phyloP scores from a whole-genome alignment of 495 filamentous ascomycete genomes.

The Acidiella bohemica region DNA sequence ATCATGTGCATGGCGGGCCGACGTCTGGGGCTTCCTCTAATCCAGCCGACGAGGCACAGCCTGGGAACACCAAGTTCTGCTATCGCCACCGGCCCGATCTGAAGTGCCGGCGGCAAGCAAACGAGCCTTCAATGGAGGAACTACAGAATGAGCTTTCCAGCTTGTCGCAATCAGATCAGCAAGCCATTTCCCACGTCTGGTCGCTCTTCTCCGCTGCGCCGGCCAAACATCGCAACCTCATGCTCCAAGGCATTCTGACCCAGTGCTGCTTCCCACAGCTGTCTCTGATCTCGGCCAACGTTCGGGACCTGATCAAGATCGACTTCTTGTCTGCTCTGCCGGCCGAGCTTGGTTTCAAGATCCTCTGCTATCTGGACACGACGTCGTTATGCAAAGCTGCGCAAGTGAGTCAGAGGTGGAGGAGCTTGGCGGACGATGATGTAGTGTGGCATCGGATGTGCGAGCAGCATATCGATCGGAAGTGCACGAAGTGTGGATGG shows the following conservation, averaged over 20 bases:
- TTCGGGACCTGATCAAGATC: conserved; percentile 86
- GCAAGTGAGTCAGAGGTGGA: conserved; percentile 84
- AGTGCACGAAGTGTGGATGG: conserved; percentile 96
- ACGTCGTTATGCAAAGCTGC: conserved; percentile 94
- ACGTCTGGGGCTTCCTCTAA: conserved; percentile 17
- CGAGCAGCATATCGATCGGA: conserved; percentile 92
- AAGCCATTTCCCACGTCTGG: conserved; percentile 93
- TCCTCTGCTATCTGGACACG: conserved; percentile 84
- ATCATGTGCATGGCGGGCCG: conserved; percentile 49
- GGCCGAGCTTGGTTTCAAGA: conserved; percentile 81
- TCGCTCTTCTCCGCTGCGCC: conserved; percentile 93
- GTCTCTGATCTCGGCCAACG: conserved; percentile 72
- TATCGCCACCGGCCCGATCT: conserved; percentile 90
- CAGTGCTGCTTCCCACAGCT: conserved; percentile 97
- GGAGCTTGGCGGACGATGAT: conserved; percentile 80
- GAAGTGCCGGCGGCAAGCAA: conserved; percentile 80
- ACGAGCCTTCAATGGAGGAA: conserved; percentile 91
- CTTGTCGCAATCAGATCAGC: conserved; percentile 69
- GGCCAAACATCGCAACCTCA: conserved; percentile 80
- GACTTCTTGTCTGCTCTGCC: conserved; percentile 85
- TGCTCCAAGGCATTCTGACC: conserved; percentile 86
- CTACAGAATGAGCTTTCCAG: conserved; percentile 76
- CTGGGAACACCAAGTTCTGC: conserved; percentile 79
- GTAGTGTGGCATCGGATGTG: conserved; percentile 99
- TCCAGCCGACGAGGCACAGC: conserved; percentile 25